These are phyloP conservation scores for Loxodes magnus DNA, from an alignment of 73 alveolate species.

Conservation along the genomic window DNA sequence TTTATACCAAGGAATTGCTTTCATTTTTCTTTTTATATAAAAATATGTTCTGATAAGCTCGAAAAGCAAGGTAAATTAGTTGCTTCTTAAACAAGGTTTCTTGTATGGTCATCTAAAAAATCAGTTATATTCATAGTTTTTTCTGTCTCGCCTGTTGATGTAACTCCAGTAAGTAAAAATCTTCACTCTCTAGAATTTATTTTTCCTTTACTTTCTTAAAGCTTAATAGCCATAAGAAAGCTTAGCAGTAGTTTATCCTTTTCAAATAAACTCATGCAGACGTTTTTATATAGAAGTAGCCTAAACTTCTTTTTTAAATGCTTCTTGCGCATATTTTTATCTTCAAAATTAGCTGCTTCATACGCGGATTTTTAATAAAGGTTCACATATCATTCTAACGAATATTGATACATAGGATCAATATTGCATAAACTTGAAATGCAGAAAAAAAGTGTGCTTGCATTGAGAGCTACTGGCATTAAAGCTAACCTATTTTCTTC, in stretches of 20 bases:
- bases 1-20: slow-evolving; percentile 72
- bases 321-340: slow-evolving; percentile 32
- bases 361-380: slow-evolving; percentile 29
- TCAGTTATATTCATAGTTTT: slow-evolving; percentile 64
- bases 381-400: slow-evolving; percentile 65
- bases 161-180: slow-evolving; percentile 86
- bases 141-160: slow-evolving; percentile 59
- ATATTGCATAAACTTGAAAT: slow-evolving; percentile 52
- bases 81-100: slow-evolving; percentile 48
- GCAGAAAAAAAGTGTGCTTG: slow-evolving; percentile 59
- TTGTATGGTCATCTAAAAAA: slow-evolving; percentile 49
- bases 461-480: slow-evolving; percentile 59
- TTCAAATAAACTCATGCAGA: slow-evolving; percentile 91
- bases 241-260: slow-evolving; percentile 92
- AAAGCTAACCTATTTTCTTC: slow-evolving; percentile 46
- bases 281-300: slow-evolving; percentile 57
- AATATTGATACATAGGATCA: slow-evolving; percentile 76
- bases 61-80: slow-evolving; percentile 45
- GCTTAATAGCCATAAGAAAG: slow-evolving; percentile 64
- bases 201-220: slow-evolving; percentile 42
- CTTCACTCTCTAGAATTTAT: slow-evolving; percentile 49
- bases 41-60: slow-evolving; percentile 58
- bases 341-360: slow-evolving; percentile 13
- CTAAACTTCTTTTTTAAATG: slow-evolving; percentile 44
- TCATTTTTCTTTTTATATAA: slow-evolving; percentile 44